Base-by-base conservation (phyloP, 495 filamentous ascomycete genomes). In the Penicillium subrubescens region DNA sequence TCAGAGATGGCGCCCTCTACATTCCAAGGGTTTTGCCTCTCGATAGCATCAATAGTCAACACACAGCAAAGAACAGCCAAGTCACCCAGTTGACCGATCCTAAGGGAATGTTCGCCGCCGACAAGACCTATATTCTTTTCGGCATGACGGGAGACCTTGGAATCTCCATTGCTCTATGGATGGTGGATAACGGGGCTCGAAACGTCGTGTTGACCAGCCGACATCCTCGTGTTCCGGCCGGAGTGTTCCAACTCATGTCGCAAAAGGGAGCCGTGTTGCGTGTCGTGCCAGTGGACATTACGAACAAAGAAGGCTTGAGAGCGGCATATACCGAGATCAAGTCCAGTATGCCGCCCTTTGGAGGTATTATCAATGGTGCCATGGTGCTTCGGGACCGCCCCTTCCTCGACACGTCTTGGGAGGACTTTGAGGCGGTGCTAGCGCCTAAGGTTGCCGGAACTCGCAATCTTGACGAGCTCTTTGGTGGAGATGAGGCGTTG, bases 71-170 rank as follows among this genome's bases (percentile, higher is more conserved):
- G 33, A 8, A 35, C 33, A 8, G 33, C 7, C 33, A 35, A 35
- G 33, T 35, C 33, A 35, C 33, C 11, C 33, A 35, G 33, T 8
- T 35, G 7, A 35, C 33, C 33, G 11, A 11, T 11, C 8, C 8
- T 35, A 8, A n/a, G 6, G 14, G 21, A 5, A 8, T 52, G 27
- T 69, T 73, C 46, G 17, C 6, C 34, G 82, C 8, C 5, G 53
- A 73, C 19, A 66, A 64, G 37, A 71, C 74, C 0, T 76, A 76
- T 46, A 37, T 75, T 0, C 41, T 76, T 0, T 62, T 65, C 31
- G 74, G 74, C 0, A 53, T 75, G 46, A 41, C 73, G 1, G 75
- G 75, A 2, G 61, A 68, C 21, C 33, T 74, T 1, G 75, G 75
- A 0, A 69, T 64, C 35, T 75, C 75, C 4, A 23, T 77, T 0